Conservation (phyloP, 176 grass and related monocot genomes). For the Musa beccarii region DNA sequence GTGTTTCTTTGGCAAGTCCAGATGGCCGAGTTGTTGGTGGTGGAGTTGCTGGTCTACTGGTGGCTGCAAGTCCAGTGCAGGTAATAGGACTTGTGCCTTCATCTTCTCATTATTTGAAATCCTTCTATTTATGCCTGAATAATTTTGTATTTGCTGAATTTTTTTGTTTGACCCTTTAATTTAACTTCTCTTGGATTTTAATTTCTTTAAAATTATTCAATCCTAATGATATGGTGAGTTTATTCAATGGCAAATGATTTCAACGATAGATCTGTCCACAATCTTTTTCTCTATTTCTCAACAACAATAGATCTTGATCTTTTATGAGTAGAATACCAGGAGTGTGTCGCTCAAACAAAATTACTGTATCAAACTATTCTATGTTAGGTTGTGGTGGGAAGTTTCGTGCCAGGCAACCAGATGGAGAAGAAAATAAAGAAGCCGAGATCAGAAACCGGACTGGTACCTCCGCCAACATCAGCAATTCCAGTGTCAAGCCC, state of each 20-base stretch:
- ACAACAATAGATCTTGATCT: too few relatives aligned
- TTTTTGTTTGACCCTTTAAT: too few relatives aligned
- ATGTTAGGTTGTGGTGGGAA: conserved; percentile 20
- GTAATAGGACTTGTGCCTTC: not conserved
- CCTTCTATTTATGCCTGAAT: not conserved
- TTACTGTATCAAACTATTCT: not conserved
- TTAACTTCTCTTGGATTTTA: too few relatives aligned
- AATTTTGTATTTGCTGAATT: too few relatives aligned
- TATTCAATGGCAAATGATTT: too few relatives aligned
- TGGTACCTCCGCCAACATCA: not conserved
- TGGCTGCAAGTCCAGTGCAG: conserved; percentile 21
- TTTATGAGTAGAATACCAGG: too few relatives aligned
- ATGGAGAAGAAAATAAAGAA: conserved; percentile 23
- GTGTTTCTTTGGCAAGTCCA: conserved; percentile 18
- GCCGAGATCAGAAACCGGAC: not conserved
- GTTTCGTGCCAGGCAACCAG: conserved; percentile 20
- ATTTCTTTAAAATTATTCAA: too few relatives aligned
- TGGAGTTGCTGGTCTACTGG: conserved; percentile 17
- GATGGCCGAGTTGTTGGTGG: conserved; percentile 20
- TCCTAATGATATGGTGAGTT: too few relatives aligned
- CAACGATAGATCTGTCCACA: too few relatives aligned
- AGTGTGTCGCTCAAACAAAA: too few relatives aligned
- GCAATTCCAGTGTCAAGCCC: not conserved
- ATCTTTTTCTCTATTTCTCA: too few relatives aligned
- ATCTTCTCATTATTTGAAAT: not conserved